A percentile compares a stretch with the other conserved stretches of the same genome.
Evolutionary conservation across 164 flowering plant species (phyloP).

Genomic region (Brasenia schreberi): DNA sequence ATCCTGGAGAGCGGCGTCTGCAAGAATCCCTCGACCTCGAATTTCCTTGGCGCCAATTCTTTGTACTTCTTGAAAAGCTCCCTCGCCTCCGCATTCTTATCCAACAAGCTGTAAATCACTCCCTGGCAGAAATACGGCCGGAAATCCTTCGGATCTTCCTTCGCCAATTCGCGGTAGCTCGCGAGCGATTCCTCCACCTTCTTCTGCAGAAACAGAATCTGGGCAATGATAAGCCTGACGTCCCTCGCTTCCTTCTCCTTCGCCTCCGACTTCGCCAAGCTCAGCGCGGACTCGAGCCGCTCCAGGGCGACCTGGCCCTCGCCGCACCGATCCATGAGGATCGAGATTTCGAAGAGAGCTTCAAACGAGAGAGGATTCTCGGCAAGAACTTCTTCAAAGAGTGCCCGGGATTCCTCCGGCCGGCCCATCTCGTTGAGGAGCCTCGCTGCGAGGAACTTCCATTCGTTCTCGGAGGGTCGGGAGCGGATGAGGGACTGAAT

Average conservation of each 20-base stretch:
- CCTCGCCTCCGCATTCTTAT: slow-evolving; percentile 55
- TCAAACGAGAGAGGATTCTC: slow-evolving; percentile 50
- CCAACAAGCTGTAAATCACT: slow-evolving; percentile 60
- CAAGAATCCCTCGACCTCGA: slow-evolving; percentile 63
- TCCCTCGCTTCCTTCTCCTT: slow-evolving; percentile 53
- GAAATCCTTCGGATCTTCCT: slow-evolving; percentile 68
- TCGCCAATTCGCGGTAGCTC: slow-evolving; percentile 40
- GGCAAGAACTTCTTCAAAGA: slow-evolving; percentile 60
- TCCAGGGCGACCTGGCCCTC: slow-evolving; percentile 43
- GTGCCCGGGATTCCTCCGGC: slow-evolving; percentile 30
- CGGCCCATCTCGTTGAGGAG: slow-evolving; percentile 48
- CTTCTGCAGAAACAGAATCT: slow-evolving; percentile 67
- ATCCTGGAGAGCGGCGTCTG: slow-evolving; percentile 55
- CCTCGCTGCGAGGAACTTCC: slow-evolving; percentile 61
- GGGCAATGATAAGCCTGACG: slow-evolving; percentile 68
- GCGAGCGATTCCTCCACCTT: slow-evolving; percentile 61
- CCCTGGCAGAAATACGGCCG: slow-evolving; percentile 70
- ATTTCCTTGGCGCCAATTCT: slow-evolving; percentile 55
- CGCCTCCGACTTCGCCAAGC: slow-evolving; percentile 32
- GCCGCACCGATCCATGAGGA: slow-evolving; percentile 65
- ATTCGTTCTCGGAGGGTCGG: slow-evolving; percentile 44
- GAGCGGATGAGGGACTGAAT: slow-evolving; percentile 29
- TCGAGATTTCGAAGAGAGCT: slow-evolving; percentile 65
- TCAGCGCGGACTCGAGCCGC: slow-evolving; percentile 47
- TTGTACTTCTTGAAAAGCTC: slow-evolving; percentile 59